Base-by-base conservation (phyloP, 73 alveolate species). In the Symbiodinium natans region DNA sequence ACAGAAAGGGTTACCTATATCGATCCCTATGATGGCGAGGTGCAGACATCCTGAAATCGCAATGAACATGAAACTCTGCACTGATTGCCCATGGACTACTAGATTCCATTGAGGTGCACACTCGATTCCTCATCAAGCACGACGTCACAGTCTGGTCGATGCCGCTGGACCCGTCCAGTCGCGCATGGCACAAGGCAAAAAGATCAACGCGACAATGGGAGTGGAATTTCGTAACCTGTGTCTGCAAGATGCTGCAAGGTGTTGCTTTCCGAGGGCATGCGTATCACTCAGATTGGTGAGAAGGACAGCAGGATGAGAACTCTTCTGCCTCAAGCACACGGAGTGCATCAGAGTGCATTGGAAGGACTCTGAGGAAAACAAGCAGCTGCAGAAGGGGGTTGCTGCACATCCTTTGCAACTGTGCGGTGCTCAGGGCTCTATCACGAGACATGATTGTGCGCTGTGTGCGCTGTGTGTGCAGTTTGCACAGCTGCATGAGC, bases 131-230 rank as follows among this genome's bases (percentile, higher is more conserved):
- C 77, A 63, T 90, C 34, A 48, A 68, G 34, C 75, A 90, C 31
- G 96, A 90, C 52, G 77, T 90, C 73, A 90, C 96, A 5, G 75
- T 90, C 15, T 90, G 96, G 96, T 90, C 96, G 54, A 90, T 90
- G 96, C 96, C 96, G 29, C 41, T 90, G 88, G 96, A 90, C 29
- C 36, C 29, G 52, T 63, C 96, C 36, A 29, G 77, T 82, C 75
- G 75, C 31, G 1, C 23, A 34, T 90, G 96, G 96, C 48, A 90
- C 77, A 90, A 90, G 96, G 96, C 87, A 52, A 46, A 46, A 46
- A 46, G 59, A 46, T 6, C 59, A 46, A 9, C 21, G 87, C 46
- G 9, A 17, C 29, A 27, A n/a, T 6, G 84, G 21, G 21, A 29
- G 29, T 74, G 41, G 41, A 7, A 46, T 46, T 46, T 46, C 59